These are phyloP conservation scores for Pulicaria dysenterica DNA, from an alignment of 129 eudicot species.

Conservation along the genomic window DNA sequence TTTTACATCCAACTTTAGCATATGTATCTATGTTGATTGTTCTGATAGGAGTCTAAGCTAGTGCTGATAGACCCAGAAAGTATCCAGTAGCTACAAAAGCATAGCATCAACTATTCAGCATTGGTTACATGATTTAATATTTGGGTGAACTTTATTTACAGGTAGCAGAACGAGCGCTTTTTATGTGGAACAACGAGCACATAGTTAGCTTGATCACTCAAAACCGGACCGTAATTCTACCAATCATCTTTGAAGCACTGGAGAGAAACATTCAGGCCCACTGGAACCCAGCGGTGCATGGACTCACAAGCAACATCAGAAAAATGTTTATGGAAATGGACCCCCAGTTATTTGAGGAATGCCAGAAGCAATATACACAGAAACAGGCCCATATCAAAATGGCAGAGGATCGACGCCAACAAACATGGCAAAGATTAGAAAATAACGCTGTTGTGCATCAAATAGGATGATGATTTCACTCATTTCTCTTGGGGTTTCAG, in stretches of 20 bases:
- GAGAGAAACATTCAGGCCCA: constrained; percentile 73
- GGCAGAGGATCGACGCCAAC: constrained; percentile 55
- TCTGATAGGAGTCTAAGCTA: too few species aligned
- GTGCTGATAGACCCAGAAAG: too few species aligned
- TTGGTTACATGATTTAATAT: not conserved
- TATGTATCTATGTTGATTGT: too few species aligned
- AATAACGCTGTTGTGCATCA: constrained; percentile 47
- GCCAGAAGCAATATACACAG: constrained; percentile 62
- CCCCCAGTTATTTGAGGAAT: constrained; percentile 66
- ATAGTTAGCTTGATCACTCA: constrained; percentile 64
- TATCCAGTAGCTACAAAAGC: too few species aligned
- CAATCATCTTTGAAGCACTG: constrained; percentile 76
- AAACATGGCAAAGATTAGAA: constrained; percentile 69
- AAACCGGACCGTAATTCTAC: constrained; percentile 57
- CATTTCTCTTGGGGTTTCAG: constrained; percentile 15
- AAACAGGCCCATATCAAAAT: constrained; percentile 48
- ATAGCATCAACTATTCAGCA: not conserved
- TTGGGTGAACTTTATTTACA: constrained; percentile 28
- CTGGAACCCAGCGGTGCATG: constrained; percentile 87
- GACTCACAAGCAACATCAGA: constrained; percentile 71
- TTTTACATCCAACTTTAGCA: too few species aligned
- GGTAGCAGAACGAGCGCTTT: constrained; percentile 91
- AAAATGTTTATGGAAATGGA: constrained; percentile 88
- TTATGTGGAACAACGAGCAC: constrained; percentile 82
- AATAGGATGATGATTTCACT: constrained; percentile 39